phyloP scores from a whole-genome alignment of 1,139 yeast species.

The Candida neerlandica region DNA sequence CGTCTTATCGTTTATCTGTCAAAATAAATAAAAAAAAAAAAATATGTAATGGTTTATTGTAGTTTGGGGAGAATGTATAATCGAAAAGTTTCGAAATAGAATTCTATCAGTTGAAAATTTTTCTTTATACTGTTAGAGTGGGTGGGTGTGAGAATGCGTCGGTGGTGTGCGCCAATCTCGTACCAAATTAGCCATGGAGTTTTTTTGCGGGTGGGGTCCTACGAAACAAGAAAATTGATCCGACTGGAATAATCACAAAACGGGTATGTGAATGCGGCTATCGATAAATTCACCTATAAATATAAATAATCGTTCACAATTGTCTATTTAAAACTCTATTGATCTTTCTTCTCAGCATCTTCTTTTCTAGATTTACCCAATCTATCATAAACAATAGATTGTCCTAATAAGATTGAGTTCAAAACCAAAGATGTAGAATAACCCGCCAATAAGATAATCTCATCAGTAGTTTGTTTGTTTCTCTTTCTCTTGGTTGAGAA shows the following conservation, averaged over 20 bases:
- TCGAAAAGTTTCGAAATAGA: not conserved
- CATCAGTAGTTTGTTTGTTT: constrained; percentile 19
- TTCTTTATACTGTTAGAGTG: not conserved
- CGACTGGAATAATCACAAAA: not conserved
- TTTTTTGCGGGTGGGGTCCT: not conserved
- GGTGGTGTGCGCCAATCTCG: no score
- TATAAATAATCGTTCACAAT: no score
- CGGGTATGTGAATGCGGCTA: not conserved
- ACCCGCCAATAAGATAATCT: constrained; percentile 38
- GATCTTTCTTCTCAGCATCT: constrained; percentile 11
- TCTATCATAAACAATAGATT: constrained; percentile 30
- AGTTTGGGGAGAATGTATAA: not conserved
- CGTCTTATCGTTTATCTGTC: not conserved
- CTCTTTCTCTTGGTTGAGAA: constrained; percentile 25
- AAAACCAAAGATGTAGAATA: constrained; percentile 36
- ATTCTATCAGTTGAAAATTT: not conserved
- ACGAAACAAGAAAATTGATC: not conserved
- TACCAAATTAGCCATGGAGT: not conserved
- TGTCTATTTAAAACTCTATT: constrained; percentile 3
- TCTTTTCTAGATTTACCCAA: constrained; percentile 12
- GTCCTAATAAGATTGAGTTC: constrained; percentile 37
- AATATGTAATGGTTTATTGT: not conserved
- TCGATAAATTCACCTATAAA: not conserved
- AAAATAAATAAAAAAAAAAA: no score
- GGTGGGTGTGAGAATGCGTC: no score